phyloP scores from a whole-genome alignment of 495 filamentous ascomycete species.

The Hypoxylon trugodes region DNA sequence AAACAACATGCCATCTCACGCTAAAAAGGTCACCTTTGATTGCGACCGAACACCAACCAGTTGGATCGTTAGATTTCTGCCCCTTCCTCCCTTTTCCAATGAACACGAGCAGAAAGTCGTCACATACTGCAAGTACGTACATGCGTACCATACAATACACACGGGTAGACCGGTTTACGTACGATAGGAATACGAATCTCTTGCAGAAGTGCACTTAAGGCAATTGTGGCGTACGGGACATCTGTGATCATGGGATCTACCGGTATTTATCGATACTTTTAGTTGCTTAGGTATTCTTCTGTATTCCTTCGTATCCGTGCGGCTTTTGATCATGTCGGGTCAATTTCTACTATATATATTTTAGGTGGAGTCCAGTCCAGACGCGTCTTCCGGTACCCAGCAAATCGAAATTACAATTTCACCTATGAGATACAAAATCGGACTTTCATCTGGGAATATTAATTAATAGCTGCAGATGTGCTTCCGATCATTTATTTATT shows the following conservation, averaged over 20 bases:
- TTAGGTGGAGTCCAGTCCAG: background rate
- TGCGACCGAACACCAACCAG: slow-evolving; percentile 29
- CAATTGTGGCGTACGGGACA: background rate
- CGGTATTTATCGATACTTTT: too few relatives aligned
- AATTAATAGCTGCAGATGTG: background rate
- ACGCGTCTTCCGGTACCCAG: slow-evolving; percentile 10
- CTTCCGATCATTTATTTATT: background rate
- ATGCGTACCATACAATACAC: slow-evolving; percentile 5
- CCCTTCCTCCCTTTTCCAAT: slow-evolving; percentile 4
- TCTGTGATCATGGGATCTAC: background rate
- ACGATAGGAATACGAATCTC: slow-evolving; percentile 26
- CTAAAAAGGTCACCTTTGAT: slow-evolving; percentile 31
- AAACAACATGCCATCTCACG: slow-evolving; percentile 34
- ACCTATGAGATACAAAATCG: slow-evolving; percentile 12
- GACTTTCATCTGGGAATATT: slow-evolving; percentile 8
- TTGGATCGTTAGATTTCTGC: slow-evolving; percentile 19
- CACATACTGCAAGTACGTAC: background rate
- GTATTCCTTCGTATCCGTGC: background rate
- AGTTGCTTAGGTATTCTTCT: too few relatives aligned
- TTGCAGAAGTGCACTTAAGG: slow-evolving; percentile 2
- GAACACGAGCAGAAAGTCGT: slow-evolving; percentile 32
- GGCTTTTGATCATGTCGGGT: background rate
- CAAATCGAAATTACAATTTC: slow-evolving; percentile 8
- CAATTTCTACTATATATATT: slow-evolving; percentile 7
- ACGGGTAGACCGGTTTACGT: slow-evolving; percentile 17